Evolutionary conservation across 306 rosid genomes (phyloP).

Genomic region (cucumber (Cucumis sativus)): Cucumber_9930_V3 NC_026661.2:3678001-3678500

Average conservation of each 20-base stretch:
- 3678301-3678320: constrained; percentile 2
- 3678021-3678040: too few species aligned
- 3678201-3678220: neutral
- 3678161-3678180: constrained; percentile 6
- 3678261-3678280: neutral
- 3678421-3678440: neutral
- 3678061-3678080: neutral
- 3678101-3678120: neutral
- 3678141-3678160: neutral
- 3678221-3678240: neutral
- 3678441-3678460: neutral
- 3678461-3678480: neutral
- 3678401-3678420: neutral
- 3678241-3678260: neutral
- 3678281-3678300: neutral
- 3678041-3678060: neutral
- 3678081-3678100: neutral
- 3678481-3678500: neutral
- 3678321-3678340: neutral
- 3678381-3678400: constrained; percentile 11
- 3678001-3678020: too few species aligned
- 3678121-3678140: neutral
- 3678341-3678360: neutral
- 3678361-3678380: neutral
- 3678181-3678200: neutral